Evolutionary conservation across 768 basidiomycete genomes (phyloP).

Genomic region (Boletellus emodensis): DNA sequence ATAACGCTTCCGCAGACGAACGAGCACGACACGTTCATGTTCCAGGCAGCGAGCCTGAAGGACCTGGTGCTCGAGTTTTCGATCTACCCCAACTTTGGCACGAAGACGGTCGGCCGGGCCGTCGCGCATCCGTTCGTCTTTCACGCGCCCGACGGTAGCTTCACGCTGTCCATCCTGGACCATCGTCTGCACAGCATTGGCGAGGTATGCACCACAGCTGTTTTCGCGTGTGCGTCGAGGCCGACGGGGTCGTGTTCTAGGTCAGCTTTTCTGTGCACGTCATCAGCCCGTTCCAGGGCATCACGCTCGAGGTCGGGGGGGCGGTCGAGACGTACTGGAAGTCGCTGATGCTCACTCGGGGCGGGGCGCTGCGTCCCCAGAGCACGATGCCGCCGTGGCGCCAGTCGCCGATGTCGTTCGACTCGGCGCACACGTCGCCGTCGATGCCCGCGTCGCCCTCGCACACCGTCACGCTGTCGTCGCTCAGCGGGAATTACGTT

Average conservation of each 20-base stretch:
- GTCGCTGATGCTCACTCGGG: constrained; percentile 44
- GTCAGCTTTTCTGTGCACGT: constrained; percentile 86
- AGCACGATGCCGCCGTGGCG: constrained; percentile 35
- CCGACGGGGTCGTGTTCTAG: constrained; percentile 35
- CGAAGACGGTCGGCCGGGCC: constrained; percentile 92
- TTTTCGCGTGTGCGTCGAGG: neutral
- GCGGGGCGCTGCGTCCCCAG: constrained; percentile 31
- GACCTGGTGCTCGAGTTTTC: constrained; percentile 86
- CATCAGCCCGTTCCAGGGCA: constrained; percentile 85
- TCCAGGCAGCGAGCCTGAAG: constrained; percentile 77
- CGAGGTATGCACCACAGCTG: constrained; percentile 51
- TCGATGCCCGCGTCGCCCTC: constrained; percentile 46
- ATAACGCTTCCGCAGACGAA: constrained; percentile 81
- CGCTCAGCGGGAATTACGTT: constrained; percentile 84
- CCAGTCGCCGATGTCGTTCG: constrained; percentile 33
- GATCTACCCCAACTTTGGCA: constrained; percentile 95
- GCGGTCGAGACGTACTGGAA: constrained; percentile 99
- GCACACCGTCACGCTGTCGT: constrained; percentile 78
- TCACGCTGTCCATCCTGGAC: constrained; percentile 82
- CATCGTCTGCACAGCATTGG: constrained; percentile 91
- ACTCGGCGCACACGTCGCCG: constrained; percentile 70
- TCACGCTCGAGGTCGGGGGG: constrained; percentile 91
- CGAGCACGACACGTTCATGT: constrained; percentile 69
- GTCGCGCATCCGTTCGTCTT: constrained; percentile 79
- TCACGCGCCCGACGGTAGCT: constrained; percentile 47